Base-by-base conservation (phyloP, 305 asterid genomes). In the Caryopteris hybrid region DNA sequence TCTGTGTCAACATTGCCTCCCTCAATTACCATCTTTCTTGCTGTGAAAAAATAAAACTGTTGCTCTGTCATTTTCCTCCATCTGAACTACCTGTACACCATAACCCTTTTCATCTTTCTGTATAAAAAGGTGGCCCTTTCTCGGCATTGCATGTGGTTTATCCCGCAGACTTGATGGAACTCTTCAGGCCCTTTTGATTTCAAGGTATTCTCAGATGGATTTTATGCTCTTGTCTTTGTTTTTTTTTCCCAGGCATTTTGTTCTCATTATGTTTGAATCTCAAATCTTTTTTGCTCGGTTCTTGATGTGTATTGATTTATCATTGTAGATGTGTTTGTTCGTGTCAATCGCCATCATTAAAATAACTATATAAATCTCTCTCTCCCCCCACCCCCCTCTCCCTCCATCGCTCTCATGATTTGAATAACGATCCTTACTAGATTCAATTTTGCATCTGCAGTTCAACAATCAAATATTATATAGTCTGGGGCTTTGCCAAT, bases 171-270 rank as follows among this genome's bases (percentile, higher is more conserved):
- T 34, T 56, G 68, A 42, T 68, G 60, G 65, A 38, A 21, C 39
- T 25, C 47, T 54, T 38, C 25, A 48, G 16, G 31, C 70, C 70
- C 59, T 42, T 72, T 63, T 68, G 64, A 50, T 74, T 70, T 56
- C 77, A 6, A 74, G 83, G 80, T 74, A 78, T 31, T 36, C 14
- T 55, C 50, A n/a, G n/a, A n/a, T n/a, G n/a, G n/a, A n/a, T n/a
- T n/a, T n/a, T n/a, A n/a, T n/a, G n/a, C n/a, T n/a, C n/a, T n/a
- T n/a, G n/a, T n/a, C n/a, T n/a, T n/a, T n/a, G 2, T 4, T 2
- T 12, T 43, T 4, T 43, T 45, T 45, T 29, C 3, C 39, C 8
- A 7, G 17, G 27, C 21, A 13, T 48, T 38, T 59, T 61, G 21
- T 53, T 46, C 5, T 54, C 36, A 4, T 38, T 41, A 18, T 67